A percentile compares a stretch with the other conserved stretches of the same genome.
phyloP scores from a whole-genome alignment of 805 yeast species.

The Komagataella populi region DNA sequence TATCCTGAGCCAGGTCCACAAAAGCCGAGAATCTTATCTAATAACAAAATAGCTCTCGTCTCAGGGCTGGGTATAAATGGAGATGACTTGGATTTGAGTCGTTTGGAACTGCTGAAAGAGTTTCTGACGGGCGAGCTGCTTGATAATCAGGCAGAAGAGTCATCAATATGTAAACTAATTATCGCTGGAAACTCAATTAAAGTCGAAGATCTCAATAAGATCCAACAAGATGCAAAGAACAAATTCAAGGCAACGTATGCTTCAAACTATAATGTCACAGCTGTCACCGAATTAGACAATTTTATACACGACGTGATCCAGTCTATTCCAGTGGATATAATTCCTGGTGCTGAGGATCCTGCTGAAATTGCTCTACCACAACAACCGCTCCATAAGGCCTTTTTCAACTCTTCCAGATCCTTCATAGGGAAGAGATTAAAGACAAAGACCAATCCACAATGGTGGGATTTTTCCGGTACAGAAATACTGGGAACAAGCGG shows the following conservation, averaged over 20 bases:
- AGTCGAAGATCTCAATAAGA: conserved; percentile 10
- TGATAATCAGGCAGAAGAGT: conserved; percentile 9
- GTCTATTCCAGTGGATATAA: conserved; percentile 54
- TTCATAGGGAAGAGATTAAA: conserved; percentile 17
- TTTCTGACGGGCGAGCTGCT: conserved; percentile 56
- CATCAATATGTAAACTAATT: conserved; percentile 32
- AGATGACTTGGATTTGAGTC: conserved; percentile 25
- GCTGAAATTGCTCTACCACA: conserved; percentile 80
- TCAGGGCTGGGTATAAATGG: conserved; percentile 62
- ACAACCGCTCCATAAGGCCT: conserved; percentile 72
- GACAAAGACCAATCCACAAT: conserved; percentile 55
- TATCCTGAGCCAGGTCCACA: conserved; percentile 61
- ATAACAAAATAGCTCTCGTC: conserved; percentile 47
- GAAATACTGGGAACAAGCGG: conserved; percentile 69
- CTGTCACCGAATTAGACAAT: conserved; percentile 42
- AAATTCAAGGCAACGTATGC: conserved; percentile 37
- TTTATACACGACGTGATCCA: conserved; percentile 42
- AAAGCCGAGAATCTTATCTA: conserved; percentile 14
- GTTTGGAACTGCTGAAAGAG: conserved; percentile 48
- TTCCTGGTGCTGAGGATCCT: conserved; percentile 85
- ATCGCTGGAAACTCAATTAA: conserved; percentile 59
- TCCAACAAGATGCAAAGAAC: conserved; percentile 16
- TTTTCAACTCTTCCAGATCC: conserved; percentile 36
- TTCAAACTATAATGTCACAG: conserved; percentile 33
- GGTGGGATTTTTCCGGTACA: conserved; percentile 45